Base-by-base conservation (phyloP, 345 rosid genomes). In the Physaria fendleri region DNA sequence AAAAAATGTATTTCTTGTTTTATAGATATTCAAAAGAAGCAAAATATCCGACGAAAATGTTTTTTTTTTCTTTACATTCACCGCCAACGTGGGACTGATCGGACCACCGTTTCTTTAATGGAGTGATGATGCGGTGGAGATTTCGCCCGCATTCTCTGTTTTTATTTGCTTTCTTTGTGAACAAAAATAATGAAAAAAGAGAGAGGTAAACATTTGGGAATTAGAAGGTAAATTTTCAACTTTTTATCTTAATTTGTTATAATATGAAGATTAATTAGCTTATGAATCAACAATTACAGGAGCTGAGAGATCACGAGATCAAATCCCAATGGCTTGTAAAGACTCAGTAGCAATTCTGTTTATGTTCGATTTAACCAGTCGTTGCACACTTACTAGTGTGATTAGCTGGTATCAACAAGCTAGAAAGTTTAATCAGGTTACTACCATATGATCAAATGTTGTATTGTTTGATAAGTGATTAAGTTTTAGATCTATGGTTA, bases 341-440 rank as follows among this genome's bases (percentile, higher is more conserved):
- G n/a, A n/a, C n/a, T n/a, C n/a, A n/a, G n/a, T n/a, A n/a, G n/a
- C n/a, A n/a, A n/a, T n/a, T n/a, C n/a, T n/a, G n/a, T n/a, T n/a
- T n/a, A n/a, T n/a, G n/a, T n/a, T n/a, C n/a, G n/a, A n/a, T n/a
- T n/a, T n/a, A n/a, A n/a, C n/a, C n/a, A n/a, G n/a, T n/a, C n/a
- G n/a, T n/a, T n/a, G n/a, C n/a, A 87, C 95, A 0, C 68, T 89
- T 53, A 82, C 79, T 8, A 91, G 96, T 63, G 81, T 92, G 32
- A 78, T 92, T 34, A 68, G 56, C 37, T 92, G 96, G 96, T 88
- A 82, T 65, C 82, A 78, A 62, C 79, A 86, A 77, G 95, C 96
- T 62, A 77, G 87, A 71, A 80, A 65, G 63, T 77, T 73, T 74
- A 92, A 92, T 70, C 95, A 80, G 95, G 98, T 37, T 34, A 12